Percentiles rank a stretch among this genome's conserved stretches.
phyloP scores from a whole-genome alignment of 2,329 filamentous ascomycete species.

The Aspergillus pseudoviridinutans region DNA sequence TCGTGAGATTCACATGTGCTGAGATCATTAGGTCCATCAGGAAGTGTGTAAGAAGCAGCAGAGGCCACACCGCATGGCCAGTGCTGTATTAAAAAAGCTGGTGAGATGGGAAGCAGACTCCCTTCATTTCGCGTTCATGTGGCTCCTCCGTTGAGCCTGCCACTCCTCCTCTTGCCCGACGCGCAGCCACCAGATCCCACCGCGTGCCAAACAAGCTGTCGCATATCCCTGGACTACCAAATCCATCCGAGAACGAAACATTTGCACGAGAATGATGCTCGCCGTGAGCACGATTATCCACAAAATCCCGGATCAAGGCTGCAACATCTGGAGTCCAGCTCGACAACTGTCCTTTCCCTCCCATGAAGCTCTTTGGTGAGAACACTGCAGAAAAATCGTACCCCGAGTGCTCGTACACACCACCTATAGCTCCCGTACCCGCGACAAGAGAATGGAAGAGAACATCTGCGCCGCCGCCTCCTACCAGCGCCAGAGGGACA shows the following conservation, averaged over 20 bases:
- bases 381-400: not conserved
- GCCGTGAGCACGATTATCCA: not conserved
- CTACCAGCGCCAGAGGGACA: not conserved
- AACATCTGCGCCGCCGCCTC: not conserved
- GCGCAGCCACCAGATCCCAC: not conserved
- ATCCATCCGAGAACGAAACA: constrained; percentile 1
- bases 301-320: not conserved
- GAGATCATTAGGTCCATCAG: too few relatives aligned
- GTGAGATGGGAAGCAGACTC: too few relatives aligned
- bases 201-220: constrained; percentile 1
- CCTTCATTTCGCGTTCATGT: not conserved
- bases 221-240: not conserved
- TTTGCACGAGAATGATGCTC: not conserved
- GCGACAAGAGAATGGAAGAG: not conserved
- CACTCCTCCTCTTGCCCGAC: not conserved
- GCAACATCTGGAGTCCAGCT: not conserved
- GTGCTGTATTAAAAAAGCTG: too few relatives aligned
- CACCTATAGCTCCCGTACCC: not conserved
- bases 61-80: not conserved
- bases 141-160: not conserved
- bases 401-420: not conserved
- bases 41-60: not conserved
- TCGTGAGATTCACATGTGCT: not conserved
- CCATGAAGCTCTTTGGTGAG: not conserved
- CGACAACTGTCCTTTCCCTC: not conserved